Evolutionary conservation across 345 rosid species (phyloP).

Genomic region (Populus pruinosa): DNA sequence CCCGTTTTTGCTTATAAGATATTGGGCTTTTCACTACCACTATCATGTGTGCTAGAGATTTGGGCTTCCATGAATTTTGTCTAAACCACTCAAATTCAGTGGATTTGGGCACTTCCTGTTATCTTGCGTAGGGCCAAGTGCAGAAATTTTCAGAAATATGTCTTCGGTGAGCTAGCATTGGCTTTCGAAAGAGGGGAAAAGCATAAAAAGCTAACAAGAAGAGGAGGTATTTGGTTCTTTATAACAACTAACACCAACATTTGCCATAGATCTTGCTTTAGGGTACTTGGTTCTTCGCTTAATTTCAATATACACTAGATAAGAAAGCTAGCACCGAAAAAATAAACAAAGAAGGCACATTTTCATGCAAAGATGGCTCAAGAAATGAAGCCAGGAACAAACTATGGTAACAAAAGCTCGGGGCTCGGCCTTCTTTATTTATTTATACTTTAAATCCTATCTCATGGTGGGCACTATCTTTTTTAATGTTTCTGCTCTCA

Average conservation of each 20-base stretch:
- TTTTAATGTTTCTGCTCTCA: neutral
- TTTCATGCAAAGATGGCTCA: neutral
- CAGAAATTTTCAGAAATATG: no score
- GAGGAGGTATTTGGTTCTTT: no score
- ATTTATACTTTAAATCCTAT: neutral
- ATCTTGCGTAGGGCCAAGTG: no score
- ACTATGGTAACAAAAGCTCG: no score
- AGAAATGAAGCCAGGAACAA: no score
- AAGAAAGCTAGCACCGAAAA: neutral
- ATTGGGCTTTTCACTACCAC: neutral
- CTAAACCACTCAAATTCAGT: neutral
- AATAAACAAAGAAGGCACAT: neutral
- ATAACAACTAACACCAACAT: neutral
- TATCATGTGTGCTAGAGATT: neutral
- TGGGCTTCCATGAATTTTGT: neutral
- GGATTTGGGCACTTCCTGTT: neutral
- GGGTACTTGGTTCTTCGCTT: no score
- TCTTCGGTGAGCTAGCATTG: no score
- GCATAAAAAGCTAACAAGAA: no score
- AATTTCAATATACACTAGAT: neutral
- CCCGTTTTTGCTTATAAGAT: neutral
- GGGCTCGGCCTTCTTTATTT: neutral
- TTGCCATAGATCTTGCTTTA: neutral
- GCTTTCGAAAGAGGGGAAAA: no score
- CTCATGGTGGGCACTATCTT: conserved; percentile 24